These are phyloP conservation scores for Pichia nanzhaoensis DNA, from an alignment of 805 yeast species.

Conservation along the genomic window DNA sequence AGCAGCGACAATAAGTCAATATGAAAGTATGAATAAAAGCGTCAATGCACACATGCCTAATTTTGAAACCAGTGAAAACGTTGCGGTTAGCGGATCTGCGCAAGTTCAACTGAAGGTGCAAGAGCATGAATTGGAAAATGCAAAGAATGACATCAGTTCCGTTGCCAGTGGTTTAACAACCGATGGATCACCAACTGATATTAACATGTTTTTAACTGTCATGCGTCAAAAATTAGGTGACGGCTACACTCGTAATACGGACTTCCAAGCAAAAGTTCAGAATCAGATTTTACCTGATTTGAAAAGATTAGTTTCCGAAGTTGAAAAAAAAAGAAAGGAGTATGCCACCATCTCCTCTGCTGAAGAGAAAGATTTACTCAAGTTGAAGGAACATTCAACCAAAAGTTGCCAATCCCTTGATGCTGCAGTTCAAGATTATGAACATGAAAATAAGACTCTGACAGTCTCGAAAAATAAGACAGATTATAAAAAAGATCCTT, in stretches of 20 bases:
- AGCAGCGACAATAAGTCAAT: conserved; percentile 17
- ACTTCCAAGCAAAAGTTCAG: conserved; percentile 34
- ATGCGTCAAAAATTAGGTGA: conserved; percentile 26
- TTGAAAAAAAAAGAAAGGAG: conserved; percentile 38
- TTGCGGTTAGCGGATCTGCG: conserved; percentile 23
- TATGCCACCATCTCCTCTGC: conserved; percentile 31
- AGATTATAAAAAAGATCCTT: conserved; percentile 41
- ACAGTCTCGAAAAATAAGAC: conserved; percentile 14
- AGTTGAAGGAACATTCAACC: conserved; percentile 29
- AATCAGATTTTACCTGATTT: conserved; percentile 37
- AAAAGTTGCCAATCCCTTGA: conserved; percentile 24
- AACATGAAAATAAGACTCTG: conserved; percentile 10
- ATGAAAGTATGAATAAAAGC: conserved; percentile 23
- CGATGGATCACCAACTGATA: conserved; percentile 10
- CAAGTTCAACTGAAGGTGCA: neutral
- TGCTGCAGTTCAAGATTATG: conserved; percentile 18
- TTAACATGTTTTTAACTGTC: conserved; percentile 26
- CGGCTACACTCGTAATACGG: conserved; percentile 30
- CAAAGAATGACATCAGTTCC: neutral
- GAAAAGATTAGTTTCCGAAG: conserved; percentile 33
- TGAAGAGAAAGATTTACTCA: conserved; percentile 35
- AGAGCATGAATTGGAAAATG: neutral
- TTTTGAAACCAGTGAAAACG: conserved; percentile 24
- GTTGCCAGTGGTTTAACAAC: neutral
- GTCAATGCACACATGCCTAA: conserved; percentile 21